Base-by-base conservation (phyloP, 1,139 yeast species). In the Diutina neorugosa region DNA sequence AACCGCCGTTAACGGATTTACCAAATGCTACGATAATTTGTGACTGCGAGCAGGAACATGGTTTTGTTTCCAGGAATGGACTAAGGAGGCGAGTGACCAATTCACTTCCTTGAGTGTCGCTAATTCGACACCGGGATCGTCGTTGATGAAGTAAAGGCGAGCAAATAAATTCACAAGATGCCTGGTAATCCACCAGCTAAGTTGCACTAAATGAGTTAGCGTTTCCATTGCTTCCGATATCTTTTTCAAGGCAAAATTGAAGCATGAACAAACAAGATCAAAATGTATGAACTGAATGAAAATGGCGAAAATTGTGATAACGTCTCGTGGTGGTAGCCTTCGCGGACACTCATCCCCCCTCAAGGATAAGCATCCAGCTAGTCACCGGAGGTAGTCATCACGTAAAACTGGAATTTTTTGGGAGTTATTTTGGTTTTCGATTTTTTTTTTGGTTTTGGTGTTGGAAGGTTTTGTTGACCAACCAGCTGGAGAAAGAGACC, bases 231-330 rank as follows among this genome's bases (percentile, higher is more conserved):
- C 14, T n/a, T 31, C 3, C 37, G n/a, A 31, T n/a, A 11, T n/a
- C 37, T 31, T 31, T 14, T n/a, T n/a, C n/a, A 31, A 31, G 37
- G 37, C 37, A 31, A 31, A 31, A 31, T 11, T 27, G 37, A 21
- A 44, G 48, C 31, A 44, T 44, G 48, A 44, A 44, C 34, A 44
- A 44, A 44, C 48, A 44, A 44, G 48, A 44, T 44, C 48, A 44
- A 23, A 21, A 16, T 19, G 25, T 23, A 44, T 44, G 48, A 44
- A 44, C 48, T 44, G 48, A 44, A 44, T 21, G 34, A 44, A 44
- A 21, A 44, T 31, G 37, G 37, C 48, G 34, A 44, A 44, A 42
- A 12, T 7, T n/a, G 46, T 18, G 46, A 9, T 11, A n/a, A n/a
- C 37, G 14, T 6, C 14, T 31, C n/a, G 14, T 8, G 25, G 9